These are phyloP conservation scores for Ogataea pilisensis DNA, from an alignment of 805 yeast species.

Conservation along the genomic window DNA sequence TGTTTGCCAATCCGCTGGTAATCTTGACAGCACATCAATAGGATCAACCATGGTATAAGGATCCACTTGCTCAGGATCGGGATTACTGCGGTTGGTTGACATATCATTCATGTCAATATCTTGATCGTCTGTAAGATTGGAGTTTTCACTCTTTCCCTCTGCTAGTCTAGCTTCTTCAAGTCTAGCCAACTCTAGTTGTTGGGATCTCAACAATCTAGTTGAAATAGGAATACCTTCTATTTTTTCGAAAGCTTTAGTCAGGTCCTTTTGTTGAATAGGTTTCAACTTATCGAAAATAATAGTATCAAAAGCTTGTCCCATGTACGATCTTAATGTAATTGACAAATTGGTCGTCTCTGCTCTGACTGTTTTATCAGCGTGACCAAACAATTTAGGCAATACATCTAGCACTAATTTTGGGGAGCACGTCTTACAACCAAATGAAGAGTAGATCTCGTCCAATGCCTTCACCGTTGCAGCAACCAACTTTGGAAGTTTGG, in stretches of 20 bases:
- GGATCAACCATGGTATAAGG: conserved; percentile 71
- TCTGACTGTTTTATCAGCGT: conserved; percentile 84
- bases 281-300: conserved; percentile 68
- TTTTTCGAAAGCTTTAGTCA: conserved; percentile 61
- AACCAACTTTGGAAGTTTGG: conserved; percentile 74
- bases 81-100: conserved; percentile 4
- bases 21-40: conserved; percentile 56
- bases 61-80: conserved; percentile 37
- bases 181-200: conserved; percentile 39
- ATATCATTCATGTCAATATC: conserved; percentile 37
- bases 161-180: conserved; percentile 11
- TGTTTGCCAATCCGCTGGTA: conserved; percentile 59
- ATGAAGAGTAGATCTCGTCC: conserved; percentile 48
- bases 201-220: conserved; percentile 50
- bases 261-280: conserved; percentile 88
- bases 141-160: conserved; percentile 5
- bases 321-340: conserved; percentile 68
- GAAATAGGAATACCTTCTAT: conserved; percentile 45
- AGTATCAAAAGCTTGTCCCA: conserved; percentile 58
- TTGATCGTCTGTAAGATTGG: conserved; percentile 24
- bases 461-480: conserved; percentile 61
- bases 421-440: conserved; percentile 60
- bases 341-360: conserved; percentile 68
- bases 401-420: conserved; percentile 54
- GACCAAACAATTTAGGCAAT: conserved; percentile 69